Evolutionary conservation across 306 rosid genomes (phyloP).

Genomic region (Acacia confusa): DNA sequence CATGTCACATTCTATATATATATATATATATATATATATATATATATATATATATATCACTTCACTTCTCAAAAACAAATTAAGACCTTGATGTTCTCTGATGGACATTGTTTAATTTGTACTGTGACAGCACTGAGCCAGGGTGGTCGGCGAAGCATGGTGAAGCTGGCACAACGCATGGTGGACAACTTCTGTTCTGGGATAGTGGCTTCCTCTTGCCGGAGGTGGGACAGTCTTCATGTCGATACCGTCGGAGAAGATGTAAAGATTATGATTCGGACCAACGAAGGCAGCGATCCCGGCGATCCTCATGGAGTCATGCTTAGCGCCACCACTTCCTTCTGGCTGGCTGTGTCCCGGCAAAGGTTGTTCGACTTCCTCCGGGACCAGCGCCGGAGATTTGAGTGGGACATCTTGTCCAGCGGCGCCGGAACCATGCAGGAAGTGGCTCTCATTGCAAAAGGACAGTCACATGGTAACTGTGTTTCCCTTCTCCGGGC

Average conservation of each 20-base stretch:
- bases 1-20: not conserved
- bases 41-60: too few relatives aligned
- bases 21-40: too few relatives aligned
- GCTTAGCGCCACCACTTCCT: constrained; percentile 86
- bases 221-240: constrained; percentile 72
- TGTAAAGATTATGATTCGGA: constrained; percentile 76
- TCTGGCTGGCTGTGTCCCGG: constrained; percentile 73
- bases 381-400: constrained; percentile 59
- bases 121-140: constrained; percentile 46
- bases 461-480: constrained; percentile 67
- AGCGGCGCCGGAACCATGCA: constrained; percentile 61
- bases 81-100: constrained; percentile 18
- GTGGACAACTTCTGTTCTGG: constrained; percentile 77
- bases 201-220: constrained; percentile 62
- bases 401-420: constrained; percentile 87
- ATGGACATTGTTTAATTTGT: not conserved
- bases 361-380: constrained; percentile 70
- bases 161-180: constrained; percentile 91
- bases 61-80: not conserved
- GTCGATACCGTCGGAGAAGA: constrained; percentile 64
- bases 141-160: constrained; percentile 73
- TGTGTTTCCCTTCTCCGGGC: constrained; percentile 83
- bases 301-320: constrained; percentile 89
- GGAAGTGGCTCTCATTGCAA: constrained; percentile 71
- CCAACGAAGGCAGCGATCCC: constrained; percentile 65